Evolutionary conservation across 1,139 yeast species (phyloP).

Genomic region (Wickerhamomyces sp.): DNA sequence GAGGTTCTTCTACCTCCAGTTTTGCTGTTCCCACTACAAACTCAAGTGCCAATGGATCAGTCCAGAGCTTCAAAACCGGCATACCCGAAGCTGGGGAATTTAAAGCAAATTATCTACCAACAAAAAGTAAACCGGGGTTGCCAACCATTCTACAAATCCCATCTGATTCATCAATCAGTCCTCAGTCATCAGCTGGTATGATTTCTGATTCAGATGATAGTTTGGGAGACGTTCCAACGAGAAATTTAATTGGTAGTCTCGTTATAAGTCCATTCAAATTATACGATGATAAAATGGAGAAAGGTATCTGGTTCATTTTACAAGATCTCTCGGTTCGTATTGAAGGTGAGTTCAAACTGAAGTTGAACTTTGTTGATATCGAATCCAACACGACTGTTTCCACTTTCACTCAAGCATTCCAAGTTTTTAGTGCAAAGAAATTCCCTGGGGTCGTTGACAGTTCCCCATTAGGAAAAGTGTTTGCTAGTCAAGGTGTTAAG

Average conservation of each 20-base stretch:
- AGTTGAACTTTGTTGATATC: conserved; percentile 30
- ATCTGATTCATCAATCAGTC: neutral
- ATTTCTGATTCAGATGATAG: conserved; percentile 19
- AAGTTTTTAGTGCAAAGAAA: conserved; percentile 38
- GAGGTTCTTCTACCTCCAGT: neutral
- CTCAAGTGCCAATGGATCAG: neutral
- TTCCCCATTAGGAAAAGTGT: conserved; percentile 35
- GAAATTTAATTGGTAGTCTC: conserved; percentile 37
- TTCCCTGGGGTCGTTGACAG: conserved; percentile 42
- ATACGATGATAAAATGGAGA: conserved; percentile 30
- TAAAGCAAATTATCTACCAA: neutral
- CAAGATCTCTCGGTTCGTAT: conserved; percentile 40
- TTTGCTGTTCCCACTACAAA: neutral
- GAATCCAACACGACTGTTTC: conserved; percentile 8
- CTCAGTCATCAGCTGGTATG: neutral
- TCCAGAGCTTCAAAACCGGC: too few relatives aligned
- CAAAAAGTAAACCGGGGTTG: too few relatives aligned
- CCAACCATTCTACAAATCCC: neutral
- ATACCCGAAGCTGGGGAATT: too few relatives aligned
- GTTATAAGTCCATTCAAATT: conserved; percentile 37
- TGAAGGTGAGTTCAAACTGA: conserved; percentile 38
- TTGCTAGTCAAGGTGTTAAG: conserved; percentile 41
- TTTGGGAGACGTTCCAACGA: conserved; percentile 27
- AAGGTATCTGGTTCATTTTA: conserved; percentile 40
- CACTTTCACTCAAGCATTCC: conserved; percentile 31